Percentiles rank a stretch among this genome's conserved stretches.
These are phyloP conservation scores for Lichtheimia ornata DNA, from an alignment of 371 early-diverging fungal genomes.

Conservation along the genomic window DNA sequence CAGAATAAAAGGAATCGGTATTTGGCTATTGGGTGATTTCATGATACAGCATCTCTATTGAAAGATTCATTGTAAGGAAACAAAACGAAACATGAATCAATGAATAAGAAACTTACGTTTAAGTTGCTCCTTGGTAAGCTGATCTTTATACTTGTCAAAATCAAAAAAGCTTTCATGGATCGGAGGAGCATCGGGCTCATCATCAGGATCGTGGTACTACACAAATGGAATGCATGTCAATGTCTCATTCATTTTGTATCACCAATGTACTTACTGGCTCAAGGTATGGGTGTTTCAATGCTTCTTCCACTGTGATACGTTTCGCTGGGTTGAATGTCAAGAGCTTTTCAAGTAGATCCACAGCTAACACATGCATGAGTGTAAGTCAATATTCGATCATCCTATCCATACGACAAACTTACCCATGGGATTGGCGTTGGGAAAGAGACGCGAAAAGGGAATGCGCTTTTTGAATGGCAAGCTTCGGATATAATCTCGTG, in stretches of 20 bases:
- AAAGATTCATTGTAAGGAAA: background rate
- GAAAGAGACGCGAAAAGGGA: constrained; percentile 80
- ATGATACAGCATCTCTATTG: constrained; percentile 43
- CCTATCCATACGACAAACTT: constrained; percentile 8
- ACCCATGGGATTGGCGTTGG: constrained; percentile 77
- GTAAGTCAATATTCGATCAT: background rate
- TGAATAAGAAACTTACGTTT: constrained; percentile 54
- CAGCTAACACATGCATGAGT: constrained; percentile 53
- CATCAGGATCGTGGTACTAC: constrained; percentile 82
- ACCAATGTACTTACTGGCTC: constrained; percentile 48
- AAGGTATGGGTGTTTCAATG: constrained; percentile 91
- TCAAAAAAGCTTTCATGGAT: constrained; percentile 84
- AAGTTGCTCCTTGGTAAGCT: constrained; percentile 80
- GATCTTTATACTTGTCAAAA: constrained; percentile 88
- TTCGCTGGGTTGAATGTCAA: constrained; percentile 92
- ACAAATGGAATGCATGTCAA: background rate
- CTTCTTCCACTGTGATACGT: constrained; percentile 93
- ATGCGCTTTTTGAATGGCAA: constrained; percentile 89
- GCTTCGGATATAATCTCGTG: constrained; percentile 90
- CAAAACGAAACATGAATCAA: too few relatives aligned
- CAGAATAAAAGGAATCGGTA: too few relatives aligned
- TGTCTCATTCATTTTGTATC: background rate
- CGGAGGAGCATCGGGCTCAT: constrained; percentile 79
- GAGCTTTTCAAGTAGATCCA: constrained; percentile 89
- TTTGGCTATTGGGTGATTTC: constrained; percentile 39